phyloP scores from a whole-genome alignment of 2,329 filamentous ascomycete species.

The Pestalotiopsis sp. region DNA sequence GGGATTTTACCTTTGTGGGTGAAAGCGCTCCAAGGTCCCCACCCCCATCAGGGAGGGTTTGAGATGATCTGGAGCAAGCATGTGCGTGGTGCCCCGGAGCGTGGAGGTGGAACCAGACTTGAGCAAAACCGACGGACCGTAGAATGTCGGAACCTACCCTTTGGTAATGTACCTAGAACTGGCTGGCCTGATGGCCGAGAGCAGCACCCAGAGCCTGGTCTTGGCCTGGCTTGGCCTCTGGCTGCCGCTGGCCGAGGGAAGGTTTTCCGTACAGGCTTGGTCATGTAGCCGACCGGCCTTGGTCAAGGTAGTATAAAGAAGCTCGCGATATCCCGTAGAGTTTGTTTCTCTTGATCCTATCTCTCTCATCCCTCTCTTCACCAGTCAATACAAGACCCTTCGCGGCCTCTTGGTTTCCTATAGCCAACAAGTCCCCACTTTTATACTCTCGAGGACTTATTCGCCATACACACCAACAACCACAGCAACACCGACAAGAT shows the following conservation, averaged over 20 bases:
- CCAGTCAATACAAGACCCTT: neutral
- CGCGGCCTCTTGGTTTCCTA: neutral
- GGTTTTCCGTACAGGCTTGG: neutral
- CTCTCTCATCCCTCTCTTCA: conserved; percentile 3
- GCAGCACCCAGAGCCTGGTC: neutral
- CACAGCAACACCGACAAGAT: conserved; percentile 1
- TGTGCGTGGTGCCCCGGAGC: neutral
- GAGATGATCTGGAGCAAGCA: conserved; percentile 4
- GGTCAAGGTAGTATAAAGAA: conserved; percentile 5
- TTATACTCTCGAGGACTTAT: conserved; percentile 3
- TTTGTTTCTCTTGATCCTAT: neutral
- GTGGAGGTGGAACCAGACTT: neutral
- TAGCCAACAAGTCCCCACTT: conserved; percentile 2
- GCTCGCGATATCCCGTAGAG: conserved; percentile 3
- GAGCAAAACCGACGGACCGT: neutral
- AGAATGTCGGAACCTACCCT: neutral
- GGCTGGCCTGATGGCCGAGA: neutral
- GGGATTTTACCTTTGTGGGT: conserved; percentile 10
- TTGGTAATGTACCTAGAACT: neutral
- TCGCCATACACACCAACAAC: neutral
- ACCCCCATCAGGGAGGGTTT: neutral
- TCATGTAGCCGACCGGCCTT: neutral
- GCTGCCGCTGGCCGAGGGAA: neutral
- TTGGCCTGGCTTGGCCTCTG: neutral
- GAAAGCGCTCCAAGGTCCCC: neutral